Conservation (phyloP, 257 asterid species). For the Rehmannia glutinosa region DNA sequence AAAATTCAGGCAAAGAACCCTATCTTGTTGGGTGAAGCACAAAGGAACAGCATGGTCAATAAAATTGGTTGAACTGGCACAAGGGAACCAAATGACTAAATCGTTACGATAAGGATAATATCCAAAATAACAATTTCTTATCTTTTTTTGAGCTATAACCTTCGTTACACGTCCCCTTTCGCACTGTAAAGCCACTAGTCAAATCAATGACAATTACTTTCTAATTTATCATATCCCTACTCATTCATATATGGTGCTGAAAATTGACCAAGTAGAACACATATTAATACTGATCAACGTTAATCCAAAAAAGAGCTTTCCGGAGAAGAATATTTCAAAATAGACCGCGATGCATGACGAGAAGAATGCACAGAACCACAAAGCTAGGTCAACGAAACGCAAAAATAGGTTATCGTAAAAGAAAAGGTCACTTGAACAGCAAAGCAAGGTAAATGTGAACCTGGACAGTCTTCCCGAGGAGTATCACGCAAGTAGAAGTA, state of each 20-base stretch:
- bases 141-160: neutral
- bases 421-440: conserved; percentile 1
- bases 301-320: neutral
- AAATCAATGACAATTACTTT: neutral
- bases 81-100: too few relatives aligned
- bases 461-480: conserved; percentile 97
- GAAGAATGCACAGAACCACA: neutral
- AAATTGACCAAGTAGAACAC: conserved; percentile 1
- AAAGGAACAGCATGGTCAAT: neutral
- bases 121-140: neutral
- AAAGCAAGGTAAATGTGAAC: conserved; percentile 29
- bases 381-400: neutral
- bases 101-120: neutral
- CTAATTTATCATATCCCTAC: neutral
- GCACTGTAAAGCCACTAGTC: neutral
- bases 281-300: neutral
- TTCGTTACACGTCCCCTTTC: neutral
- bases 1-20: too few relatives aligned
- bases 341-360: neutral
- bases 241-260: neutral
- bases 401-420: neutral
- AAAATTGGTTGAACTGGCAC: neutral
- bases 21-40: neutral
- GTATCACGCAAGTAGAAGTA: conserved; percentile 60
- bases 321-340: neutral